Base-by-base conservation (phyloP, 805 yeast species). In the Zygoascus flipseniorum region DNA sequence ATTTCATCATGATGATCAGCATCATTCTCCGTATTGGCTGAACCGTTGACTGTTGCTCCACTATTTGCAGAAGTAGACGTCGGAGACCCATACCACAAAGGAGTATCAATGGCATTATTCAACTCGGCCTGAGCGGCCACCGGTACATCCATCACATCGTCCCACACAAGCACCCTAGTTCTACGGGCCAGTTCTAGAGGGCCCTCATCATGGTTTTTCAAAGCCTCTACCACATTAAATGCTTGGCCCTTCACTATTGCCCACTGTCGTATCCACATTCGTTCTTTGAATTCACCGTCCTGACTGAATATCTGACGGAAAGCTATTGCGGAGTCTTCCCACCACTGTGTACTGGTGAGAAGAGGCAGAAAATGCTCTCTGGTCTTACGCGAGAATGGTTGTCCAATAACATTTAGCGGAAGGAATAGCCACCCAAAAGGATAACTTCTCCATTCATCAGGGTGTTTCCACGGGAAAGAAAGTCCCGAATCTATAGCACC, bases 381-480 rank as follows among this genome's bases (percentile, higher is more conserved):
- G 1, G 88, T 79, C 32, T 68, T 69, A 31, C 68, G 69, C 2
- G 84, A 75, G 60, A 85, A 84, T 2, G 89, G 89, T 54, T 78
- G 83, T 0, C 87, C 87, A 50, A 85, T 80, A 5, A 85, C 64
- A 10, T 79, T 72, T 11, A 77, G 66, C 0, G 90, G 90, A 35
- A 85, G 66, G 60, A 80, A 83, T 26, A 85, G 67, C 92, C 92
- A 85, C 0, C 90, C 90, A 67, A 77, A 85, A 0, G 90, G 90
- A 60, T 82, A 85, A 0, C 87, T 81, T 52, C 90, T 69, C 88
- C 89, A 83, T 62, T 83, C 89, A 65, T 85, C 86, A 0, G 90
- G 90, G 58, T 83, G 88, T 61, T 85, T 84, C 89, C 89, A 85
- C 5, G 92, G 90, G 60, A 82, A 84, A 0, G 89, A 75, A 31